phyloP scores from a whole-genome alignment of 2,329 filamentous ascomycete species.

The Colletotrichum coccodes region DNA sequence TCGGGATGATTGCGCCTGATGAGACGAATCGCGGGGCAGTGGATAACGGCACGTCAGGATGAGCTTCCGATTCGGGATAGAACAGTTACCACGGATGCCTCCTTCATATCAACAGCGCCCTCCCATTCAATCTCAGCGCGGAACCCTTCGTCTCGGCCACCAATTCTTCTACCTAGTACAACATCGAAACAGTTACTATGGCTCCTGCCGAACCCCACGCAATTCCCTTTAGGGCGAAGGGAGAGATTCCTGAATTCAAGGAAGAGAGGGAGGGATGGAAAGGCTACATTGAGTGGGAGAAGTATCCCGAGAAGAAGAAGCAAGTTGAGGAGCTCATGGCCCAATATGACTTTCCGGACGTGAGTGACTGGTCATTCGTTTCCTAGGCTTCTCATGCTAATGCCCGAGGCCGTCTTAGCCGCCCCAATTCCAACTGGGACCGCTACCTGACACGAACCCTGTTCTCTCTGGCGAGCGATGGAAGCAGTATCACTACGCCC shows the following conservation, averaged over 20 bases:
- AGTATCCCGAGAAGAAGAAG: conserved; percentile 74
- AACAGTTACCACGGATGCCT: background rate
- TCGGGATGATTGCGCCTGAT: background rate
- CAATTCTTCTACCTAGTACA: no score
- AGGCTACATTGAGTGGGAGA: conserved; percentile 75
- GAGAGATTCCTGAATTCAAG: conserved; percentile 5
- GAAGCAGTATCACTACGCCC: conserved; percentile 67
- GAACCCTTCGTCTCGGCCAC: background rate
- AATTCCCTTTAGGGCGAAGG: conserved; percentile 12
- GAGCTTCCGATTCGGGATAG: background rate
- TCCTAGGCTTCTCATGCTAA: conserved; percentile 2
- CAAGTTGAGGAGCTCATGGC: conserved; percentile 62
- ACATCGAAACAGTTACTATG: background rate
- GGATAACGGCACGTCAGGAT: background rate
- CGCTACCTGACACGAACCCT: conserved; percentile 66
- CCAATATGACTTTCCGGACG: conserved; percentile 38
- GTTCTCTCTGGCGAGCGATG: conserved; percentile 65
- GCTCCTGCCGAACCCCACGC: conserved; percentile 15
- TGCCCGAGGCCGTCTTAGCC: conserved; percentile 38
- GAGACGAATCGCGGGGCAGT: background rate
- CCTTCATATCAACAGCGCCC: background rate
- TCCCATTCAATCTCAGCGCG: background rate
- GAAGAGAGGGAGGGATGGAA: conserved; percentile 25
- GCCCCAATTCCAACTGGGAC: conserved; percentile 66
- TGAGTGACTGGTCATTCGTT: conserved; percentile 6